Conservation (phyloP, 176 grass and related monocot species). For the Rhipidocladum racemiflorum region DNA sequence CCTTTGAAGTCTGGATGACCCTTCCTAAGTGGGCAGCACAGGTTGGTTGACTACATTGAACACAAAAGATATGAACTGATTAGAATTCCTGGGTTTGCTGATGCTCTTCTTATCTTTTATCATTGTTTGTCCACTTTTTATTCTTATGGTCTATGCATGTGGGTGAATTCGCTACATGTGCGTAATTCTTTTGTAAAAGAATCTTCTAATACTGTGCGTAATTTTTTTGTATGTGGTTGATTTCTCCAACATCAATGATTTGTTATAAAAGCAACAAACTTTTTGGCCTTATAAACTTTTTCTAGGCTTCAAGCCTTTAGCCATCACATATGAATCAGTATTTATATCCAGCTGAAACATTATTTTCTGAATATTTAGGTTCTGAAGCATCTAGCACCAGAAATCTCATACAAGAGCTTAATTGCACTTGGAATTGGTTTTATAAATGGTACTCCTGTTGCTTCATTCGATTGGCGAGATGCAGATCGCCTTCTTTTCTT, state of each 20-base stretch:
- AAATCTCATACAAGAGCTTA: constrained; percentile 75
- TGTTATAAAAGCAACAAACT: not conserved
- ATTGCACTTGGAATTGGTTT: constrained; percentile 88
- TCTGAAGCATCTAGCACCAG: constrained; percentile 83
- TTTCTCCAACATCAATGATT: not conserved
- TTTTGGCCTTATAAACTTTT: constrained; percentile 3
- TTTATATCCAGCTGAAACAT: constrained; percentile 18
- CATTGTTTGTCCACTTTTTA: not conserved
- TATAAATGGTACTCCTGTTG: constrained; percentile 81
- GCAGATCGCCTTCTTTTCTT: constrained; percentile 93
- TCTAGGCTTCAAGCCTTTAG: not conserved
- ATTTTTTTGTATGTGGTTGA: not conserved
- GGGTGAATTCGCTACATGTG: not conserved
- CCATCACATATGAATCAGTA: not conserved
- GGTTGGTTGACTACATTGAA: constrained; percentile 46
- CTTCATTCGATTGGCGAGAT: constrained; percentile 86
- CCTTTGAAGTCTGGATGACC: constrained; percentile 89
- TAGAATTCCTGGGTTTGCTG: constrained; percentile 1
- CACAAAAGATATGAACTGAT: constrained; percentile 8
- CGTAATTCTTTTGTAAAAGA: not conserved
- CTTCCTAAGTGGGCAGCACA: constrained; percentile 93
- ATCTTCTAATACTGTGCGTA: not conserved
- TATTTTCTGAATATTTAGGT: constrained; percentile 54
- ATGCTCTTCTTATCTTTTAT: not conserved
- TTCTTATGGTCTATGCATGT: not conserved